Base-by-base conservation (phyloP, 78 protist species). In the Dictyostelium citrinum region DNA sequence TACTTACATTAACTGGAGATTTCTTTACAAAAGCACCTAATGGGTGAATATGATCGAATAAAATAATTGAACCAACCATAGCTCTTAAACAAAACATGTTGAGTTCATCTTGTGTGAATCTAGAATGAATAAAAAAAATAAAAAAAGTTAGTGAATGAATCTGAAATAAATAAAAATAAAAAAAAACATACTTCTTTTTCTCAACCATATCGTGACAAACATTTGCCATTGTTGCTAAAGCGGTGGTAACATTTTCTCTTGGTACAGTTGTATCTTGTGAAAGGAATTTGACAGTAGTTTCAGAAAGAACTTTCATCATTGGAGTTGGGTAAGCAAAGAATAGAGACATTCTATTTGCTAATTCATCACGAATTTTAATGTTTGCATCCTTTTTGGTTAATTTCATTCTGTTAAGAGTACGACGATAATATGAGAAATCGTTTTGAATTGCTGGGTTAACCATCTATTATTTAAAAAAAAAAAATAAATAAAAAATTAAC, bases 311-410 rank as follows among this genome's bases (percentile, higher is more conserved):
- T 17, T 90, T 91, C 94, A 97, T 93, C 97, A 97, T 97, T 81
- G 98, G 98, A 20, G 98, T 93, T 77, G 98, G 98, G 55, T 88
- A 86, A 35, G 98, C 98, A 70, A 94, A 97, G 91, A 96, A 96
- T 49, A 97, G 82, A 31, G 97, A 94, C 98, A 97, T 97, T 58
- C 95, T 75, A 81, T 95, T 93, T 55, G 97, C 96, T 58, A 90
- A 91, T 81, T 97, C 97, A 58, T 97, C 97, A 29, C 96, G 82
- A 79, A 97, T 92, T 82, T 82, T 95, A 45, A 96, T 92, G 81
- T 96, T 96, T 31, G 85, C 64, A 67, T 82, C 91, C 35, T 79
- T 55, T 68, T 83, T 55, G n/a, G 88, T 12, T 58, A 96, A 90
- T 84, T 96, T 96, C 95, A 94, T 94, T 77, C 96, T 81, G 84